phyloP scores from a whole-genome alignment of 1,139 yeast species.

The Lipomyces yarrowii region DNA sequence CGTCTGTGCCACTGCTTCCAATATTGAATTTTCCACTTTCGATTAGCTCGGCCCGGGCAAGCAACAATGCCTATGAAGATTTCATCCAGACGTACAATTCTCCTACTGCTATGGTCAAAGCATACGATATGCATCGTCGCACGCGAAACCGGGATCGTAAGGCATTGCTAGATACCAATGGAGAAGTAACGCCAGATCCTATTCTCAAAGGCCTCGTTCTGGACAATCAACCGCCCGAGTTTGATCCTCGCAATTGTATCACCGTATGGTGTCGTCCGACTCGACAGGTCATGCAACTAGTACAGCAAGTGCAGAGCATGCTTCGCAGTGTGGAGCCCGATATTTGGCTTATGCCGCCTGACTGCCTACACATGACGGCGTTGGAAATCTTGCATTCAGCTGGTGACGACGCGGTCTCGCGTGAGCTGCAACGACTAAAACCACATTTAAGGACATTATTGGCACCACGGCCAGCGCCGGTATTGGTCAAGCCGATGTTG shows the following conservation, averaged over 20 bases:
- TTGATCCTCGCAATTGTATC: constrained; percentile 36
- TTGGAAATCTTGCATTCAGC: constrained; percentile 36
- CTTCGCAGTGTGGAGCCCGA: constrained; percentile 25
- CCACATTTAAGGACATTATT: constrained; percentile 22
- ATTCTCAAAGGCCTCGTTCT: constrained; percentile 33
- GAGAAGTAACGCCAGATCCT: constrained; percentile 32
- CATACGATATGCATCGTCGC: constrained; percentile 33
- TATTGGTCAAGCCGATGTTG: constrained; percentile 33
- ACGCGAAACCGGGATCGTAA: constrained; percentile 30
- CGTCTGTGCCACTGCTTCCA: background rate
- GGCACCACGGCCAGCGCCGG: constrained; percentile 29
- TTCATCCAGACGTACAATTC: constrained; percentile 16
- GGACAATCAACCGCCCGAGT: constrained; percentile 32
- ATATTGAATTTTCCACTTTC: background rate
- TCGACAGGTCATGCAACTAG: constrained; percentile 29
- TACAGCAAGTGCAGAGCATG: constrained; percentile 29
- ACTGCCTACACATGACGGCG: constrained; percentile 36
- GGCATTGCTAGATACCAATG: constrained; percentile 18
- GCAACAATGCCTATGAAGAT: constrained; percentile 13
- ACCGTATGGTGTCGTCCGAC: constrained; percentile 38
- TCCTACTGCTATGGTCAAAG: constrained; percentile 21
- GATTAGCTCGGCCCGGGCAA: background rate
- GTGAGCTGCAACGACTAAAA: constrained; percentile 11
- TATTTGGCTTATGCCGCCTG: constrained; percentile 37
- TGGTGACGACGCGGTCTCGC: constrained; percentile 15